These are phyloP conservation scores for Hypoxylon sp. DNA, from an alignment of 2,329 filamentous ascomycete species.

Conservation along the genomic window DNA sequence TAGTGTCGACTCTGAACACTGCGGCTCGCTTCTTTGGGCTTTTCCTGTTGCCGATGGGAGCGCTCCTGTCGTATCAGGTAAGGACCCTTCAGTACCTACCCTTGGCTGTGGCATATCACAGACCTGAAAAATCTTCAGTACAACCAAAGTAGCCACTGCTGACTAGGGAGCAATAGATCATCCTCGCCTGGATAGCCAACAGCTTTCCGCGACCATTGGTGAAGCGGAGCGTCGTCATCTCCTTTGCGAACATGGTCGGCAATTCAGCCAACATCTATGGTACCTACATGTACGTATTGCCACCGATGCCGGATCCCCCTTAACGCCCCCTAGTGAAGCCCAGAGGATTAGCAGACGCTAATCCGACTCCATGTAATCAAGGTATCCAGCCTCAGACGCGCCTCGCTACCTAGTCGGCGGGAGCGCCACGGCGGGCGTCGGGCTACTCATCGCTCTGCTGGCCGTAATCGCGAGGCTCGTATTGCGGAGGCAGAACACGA, in stretches of 20 bases:
- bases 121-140: too few relatives aligned
- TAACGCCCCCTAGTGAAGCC: neutral
- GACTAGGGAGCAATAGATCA: conserved; percentile 54
- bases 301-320: neutral
- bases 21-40: conserved; percentile 71
- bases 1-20: conserved; percentile 62
- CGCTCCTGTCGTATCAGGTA: conserved; percentile 60
- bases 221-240: conserved; percentile 73
- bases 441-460: conserved; percentile 68
- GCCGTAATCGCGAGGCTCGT: conserved; percentile 66
- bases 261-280: conserved; percentile 66
- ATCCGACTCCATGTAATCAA: conserved; percentile 13
- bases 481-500: conserved; percentile 70
- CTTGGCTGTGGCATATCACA: too few relatives aligned
- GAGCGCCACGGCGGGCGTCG: conserved; percentile 71
- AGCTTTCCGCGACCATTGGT: conserved; percentile 78
- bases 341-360: conserved; percentile 11
- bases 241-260: conserved; percentile 75
- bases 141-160: neutral
- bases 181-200: conserved; percentile 77
- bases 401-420: conserved; percentile 66
- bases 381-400: conserved; percentile 54
- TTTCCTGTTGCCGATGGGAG: conserved; percentile 70
- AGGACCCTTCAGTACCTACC: neutral
- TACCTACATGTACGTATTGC: conserved; percentile 57